phyloP scores from a whole-genome alignment of 2,329 filamentous ascomycete genomes.

The Ambrosiella cleistominuta region DNA sequence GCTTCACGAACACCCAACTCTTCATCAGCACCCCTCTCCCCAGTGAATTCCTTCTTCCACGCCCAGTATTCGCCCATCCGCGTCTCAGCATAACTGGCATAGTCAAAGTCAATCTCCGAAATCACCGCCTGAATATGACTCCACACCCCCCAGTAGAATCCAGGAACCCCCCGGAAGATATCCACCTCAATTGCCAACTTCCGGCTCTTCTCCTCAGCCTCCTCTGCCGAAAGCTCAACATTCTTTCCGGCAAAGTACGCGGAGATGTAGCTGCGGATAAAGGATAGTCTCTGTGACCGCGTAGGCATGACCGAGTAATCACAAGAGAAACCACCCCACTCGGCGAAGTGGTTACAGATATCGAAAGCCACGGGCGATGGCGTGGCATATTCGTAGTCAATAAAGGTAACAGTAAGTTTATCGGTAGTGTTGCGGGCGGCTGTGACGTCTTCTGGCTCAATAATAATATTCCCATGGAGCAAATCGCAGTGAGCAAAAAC shows the following conservation, averaged over 20 bases:
- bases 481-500: conserved; percentile 94
- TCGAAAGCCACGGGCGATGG: conserved; percentile 92
- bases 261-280: conserved; percentile 66
- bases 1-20: conserved; percentile 59
- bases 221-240: conserved; percentile 17
- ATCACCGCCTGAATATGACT: conserved; percentile 86
- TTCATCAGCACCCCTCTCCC: conserved; percentile 36
- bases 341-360: conserved; percentile 92
- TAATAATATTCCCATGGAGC: conserved; percentile 89
- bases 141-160: conserved; percentile 90
- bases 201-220: conserved; percentile 44
- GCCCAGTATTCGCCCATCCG: conserved; percentile 83
- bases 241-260: conserved; percentile 45
- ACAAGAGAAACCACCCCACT: conserved; percentile 96
- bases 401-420: conserved; percentile 51
- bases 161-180: conserved; percentile 70
- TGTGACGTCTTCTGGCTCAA: conserved; percentile 34
- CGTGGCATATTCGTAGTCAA: conserved; percentile 96
- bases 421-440: conserved; percentile 17
- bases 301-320: conserved; percentile 74
- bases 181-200: conserved; percentile 69
- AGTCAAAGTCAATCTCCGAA: conserved; percentile 92
- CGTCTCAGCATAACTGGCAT: conserved; percentile 74
- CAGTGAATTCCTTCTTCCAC: conserved; percentile 62
- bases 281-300: conserved; percentile 54